Percentiles rank a stretch among this genome's conserved stretches.
Evolutionary conservation across 257 asterid genomes (phyloP).

Genomic region (Jacaranda copaia): DNA sequence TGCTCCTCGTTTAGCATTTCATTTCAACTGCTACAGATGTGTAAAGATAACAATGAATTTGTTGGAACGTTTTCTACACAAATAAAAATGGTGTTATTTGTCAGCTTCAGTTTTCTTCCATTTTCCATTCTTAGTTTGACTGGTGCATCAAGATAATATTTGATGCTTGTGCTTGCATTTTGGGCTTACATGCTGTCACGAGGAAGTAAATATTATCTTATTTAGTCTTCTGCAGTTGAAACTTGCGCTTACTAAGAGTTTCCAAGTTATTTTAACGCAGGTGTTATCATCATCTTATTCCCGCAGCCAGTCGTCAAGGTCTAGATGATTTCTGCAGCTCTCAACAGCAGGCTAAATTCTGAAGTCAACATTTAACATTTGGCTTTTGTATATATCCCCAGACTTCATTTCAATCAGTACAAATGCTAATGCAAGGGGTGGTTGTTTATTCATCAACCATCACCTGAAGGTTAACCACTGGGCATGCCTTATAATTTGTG

Average conservation of each 20-base stretch:
- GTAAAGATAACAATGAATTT: neutral
- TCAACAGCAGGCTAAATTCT: conserved; percentile 23
- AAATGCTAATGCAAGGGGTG: conserved; percentile 7
- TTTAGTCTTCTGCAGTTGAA: conserved; percentile 3
- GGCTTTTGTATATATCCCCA: conserved; percentile 14
- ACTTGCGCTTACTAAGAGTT: neutral
- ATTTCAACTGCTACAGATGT: neutral
- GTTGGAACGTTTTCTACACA: neutral
- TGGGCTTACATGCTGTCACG: neutral
- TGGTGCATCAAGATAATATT: neutral
- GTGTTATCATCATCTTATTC: conserved; percentile 85
- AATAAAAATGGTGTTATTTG: neutral
- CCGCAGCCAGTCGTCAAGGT: conserved; percentile 64
- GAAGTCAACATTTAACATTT: neutral
- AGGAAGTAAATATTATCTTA: neutral
- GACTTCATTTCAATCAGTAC: neutral
- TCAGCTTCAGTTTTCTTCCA: no score
- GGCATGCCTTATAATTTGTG: no score
- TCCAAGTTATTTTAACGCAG: conserved; percentile 47
- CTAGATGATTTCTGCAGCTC: conserved; percentile 46
- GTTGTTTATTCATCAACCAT: neutral
- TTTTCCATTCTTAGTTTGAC: no score
- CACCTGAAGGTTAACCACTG: no score
- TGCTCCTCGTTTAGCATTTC: neutral
- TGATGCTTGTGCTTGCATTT: neutral